Evolutionary conservation across 345 rosid genomes (phyloP).

Genomic region (Anastatica hierochuntica): DNA sequence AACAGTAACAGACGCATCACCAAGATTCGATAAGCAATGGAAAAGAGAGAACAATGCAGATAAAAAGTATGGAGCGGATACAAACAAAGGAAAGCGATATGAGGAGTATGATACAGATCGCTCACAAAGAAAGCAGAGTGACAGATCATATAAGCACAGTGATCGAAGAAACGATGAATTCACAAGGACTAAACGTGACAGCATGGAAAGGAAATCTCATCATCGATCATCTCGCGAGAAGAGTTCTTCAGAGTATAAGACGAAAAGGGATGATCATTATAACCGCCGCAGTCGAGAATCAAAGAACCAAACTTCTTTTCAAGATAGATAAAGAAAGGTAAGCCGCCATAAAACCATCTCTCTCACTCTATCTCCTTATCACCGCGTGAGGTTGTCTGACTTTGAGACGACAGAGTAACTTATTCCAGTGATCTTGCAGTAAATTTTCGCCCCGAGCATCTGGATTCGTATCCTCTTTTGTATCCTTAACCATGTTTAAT

Average conservation of each 20-base stretch:
- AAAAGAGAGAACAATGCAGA: constrained; percentile 21
- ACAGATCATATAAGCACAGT: constrained; percentile 24
- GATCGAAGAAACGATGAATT: constrained; percentile 33
- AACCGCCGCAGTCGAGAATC: constrained; percentile 22
- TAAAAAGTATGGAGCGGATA: constrained; percentile 19
- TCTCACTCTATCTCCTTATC: no score
- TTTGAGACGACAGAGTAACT: constrained; percentile 3
- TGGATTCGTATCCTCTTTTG: constrained; percentile 78
- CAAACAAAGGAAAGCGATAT: constrained; percentile 21
- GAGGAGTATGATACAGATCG: constrained; percentile 31
- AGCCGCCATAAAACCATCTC: constrained; percentile 20
- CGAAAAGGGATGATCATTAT: constrained; percentile 13
- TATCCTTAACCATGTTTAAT: constrained; percentile 47
- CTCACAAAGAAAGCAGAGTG: constrained; percentile 23
- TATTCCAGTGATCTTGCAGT: constrained; percentile 51
- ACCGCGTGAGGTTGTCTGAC: no score
- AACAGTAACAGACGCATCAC: constrained; percentile 22
- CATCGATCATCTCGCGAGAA: constrained; percentile 28
- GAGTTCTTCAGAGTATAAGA: constrained; percentile 23
- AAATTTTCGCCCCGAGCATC: constrained; percentile 45
- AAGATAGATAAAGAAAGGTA: constrained; percentile 45
- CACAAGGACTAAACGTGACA: constrained; percentile 20
- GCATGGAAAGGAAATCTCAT: constrained; percentile 28
- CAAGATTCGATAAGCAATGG: constrained; percentile 20
- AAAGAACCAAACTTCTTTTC: constrained; percentile 34